phyloP scores from a whole-genome alignment of 2,329 filamentous ascomycete genomes.

The Colletotrichum endophyticum region DNA sequence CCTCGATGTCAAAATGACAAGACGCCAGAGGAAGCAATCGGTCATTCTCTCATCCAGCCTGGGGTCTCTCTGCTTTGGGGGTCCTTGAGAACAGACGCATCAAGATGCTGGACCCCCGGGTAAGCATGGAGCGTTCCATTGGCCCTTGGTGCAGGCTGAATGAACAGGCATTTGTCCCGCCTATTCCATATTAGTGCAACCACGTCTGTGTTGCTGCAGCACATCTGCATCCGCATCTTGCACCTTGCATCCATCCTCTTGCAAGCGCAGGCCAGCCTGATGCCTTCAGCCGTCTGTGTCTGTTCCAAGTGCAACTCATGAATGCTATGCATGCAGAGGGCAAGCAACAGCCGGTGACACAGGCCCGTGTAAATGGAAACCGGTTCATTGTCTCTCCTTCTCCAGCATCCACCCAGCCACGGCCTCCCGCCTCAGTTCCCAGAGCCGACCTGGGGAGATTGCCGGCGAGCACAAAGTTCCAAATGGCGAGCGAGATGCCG shows the following conservation, averaged over 20 bases:
- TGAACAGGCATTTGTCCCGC: not conserved
- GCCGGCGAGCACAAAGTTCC: not conserved
- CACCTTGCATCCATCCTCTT: not conserved
- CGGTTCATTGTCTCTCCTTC: not conserved
- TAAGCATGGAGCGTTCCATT: not conserved
- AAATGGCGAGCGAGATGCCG: not conserved
- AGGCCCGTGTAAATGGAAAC: not conserved
- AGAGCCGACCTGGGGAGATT: not conserved
- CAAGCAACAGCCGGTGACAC: not conserved
- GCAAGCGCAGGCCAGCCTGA: not conserved
- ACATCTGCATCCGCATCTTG: not conserved
- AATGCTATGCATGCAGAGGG: not conserved
- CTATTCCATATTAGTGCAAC: not conserved
- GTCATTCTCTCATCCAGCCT: not conserved
- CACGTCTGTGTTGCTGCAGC: slow-evolving; percentile 8
- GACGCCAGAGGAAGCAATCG: not conserved
- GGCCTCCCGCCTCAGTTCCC: not conserved
- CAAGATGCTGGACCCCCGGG: not conserved
- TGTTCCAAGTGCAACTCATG: not conserved
- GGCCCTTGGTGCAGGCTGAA: not conserved
- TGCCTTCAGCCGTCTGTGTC: not conserved
- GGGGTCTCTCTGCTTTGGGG: not conserved
- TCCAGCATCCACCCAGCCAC: not conserved
- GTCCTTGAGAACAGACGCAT: slow-evolving; percentile 8
- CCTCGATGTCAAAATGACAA: not conserved